A percentile compares a stretch with the other conserved stretches of the same genome.
phyloP scores from a whole-genome alignment of 1,284 basidiomycete species.

The Trichosporon asahii region DNA sequence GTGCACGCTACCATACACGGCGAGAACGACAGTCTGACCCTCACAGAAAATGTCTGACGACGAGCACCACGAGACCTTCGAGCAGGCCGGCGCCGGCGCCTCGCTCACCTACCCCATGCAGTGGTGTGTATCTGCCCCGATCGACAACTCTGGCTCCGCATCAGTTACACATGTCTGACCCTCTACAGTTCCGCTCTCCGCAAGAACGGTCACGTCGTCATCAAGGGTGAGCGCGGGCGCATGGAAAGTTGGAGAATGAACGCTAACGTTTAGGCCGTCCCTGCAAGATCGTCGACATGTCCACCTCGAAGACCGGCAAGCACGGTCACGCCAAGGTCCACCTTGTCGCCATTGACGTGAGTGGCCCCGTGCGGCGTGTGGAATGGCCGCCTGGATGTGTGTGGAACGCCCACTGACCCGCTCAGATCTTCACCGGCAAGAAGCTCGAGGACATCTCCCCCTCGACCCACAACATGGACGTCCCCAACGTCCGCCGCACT shows the following conservation, averaged over 20 bases:
- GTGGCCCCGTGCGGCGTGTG: constrained; percentile 48
- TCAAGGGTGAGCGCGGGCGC: constrained; percentile 60
- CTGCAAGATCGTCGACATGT: constrained; percentile 99
- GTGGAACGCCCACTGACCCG: neutral
- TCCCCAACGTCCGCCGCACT: constrained; percentile 85
- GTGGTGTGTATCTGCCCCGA: neutral
- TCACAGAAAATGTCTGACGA: constrained; percentile 72
- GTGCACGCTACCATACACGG: neutral
- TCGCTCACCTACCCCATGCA: constrained; percentile 66
- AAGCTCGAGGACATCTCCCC: constrained; percentile 98
- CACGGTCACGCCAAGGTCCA: constrained; percentile 99
- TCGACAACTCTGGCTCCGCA: constrained; percentile 12
- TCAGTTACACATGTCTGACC: constrained; percentile 24
- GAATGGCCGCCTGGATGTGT: too few species aligned
- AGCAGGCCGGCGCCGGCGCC: constrained; percentile 67
- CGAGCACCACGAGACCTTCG: constrained; percentile 82
- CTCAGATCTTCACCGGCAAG: constrained; percentile 90
- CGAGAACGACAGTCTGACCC: neutral
- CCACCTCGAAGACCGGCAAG: constrained; percentile 87
- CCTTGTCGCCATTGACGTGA: constrained; percentile 90
- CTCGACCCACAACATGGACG: constrained; percentile 76
- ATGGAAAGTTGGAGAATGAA: neutral
- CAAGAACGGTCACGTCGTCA: constrained; percentile 89
- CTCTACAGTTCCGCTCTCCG: constrained; percentile 98
- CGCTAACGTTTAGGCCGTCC: constrained; percentile 61